Conservation (phyloP, 257 asterid species). For the Verbascum thapsus region DNA sequence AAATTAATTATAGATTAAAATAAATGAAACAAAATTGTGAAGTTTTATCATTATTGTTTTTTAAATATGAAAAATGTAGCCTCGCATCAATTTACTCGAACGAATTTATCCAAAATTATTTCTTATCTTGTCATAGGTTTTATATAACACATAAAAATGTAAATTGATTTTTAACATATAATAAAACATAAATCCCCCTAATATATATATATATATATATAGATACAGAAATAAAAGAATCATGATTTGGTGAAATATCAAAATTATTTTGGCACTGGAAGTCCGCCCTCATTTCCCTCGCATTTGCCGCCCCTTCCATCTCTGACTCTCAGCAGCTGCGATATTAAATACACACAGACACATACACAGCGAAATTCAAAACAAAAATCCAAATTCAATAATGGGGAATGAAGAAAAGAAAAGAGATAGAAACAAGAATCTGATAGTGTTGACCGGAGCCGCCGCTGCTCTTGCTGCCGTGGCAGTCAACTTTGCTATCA, state of each 20-base stretch:
- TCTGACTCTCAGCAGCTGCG: neutral
- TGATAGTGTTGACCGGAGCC: conserved; percentile 84
- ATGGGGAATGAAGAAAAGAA: conserved; percentile 45
- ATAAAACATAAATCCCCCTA: too few relatives aligned
- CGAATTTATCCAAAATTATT: too few relatives aligned
- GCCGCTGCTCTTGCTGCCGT: conserved; percentile 81
- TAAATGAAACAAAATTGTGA: too few relatives aligned
- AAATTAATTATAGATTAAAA: too few relatives aligned
- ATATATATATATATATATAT: too few relatives aligned
- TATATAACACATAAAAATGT: too few relatives aligned
- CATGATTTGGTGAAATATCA: conserved; percentile 30
- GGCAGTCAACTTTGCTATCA: conserved; percentile 71
- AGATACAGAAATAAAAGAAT: too few relatives aligned
- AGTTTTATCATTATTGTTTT: too few relatives aligned
- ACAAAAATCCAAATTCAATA: conserved; percentile 8
- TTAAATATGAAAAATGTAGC: too few relatives aligned
- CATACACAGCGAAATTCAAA: neutral
- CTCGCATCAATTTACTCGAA: too few relatives aligned
- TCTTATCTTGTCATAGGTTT: too few relatives aligned
- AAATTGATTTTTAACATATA: too few relatives aligned
- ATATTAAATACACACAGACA: neutral
- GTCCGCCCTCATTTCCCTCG: conserved; percentile 43
- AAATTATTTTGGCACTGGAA: conserved; percentile 17
- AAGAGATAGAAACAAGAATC: conserved; percentile 51
- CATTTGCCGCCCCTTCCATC: conserved; percentile 42